These are phyloP conservation scores for Heteromeles arbutifolia DNA, from an alignment of 306 rosid species.

Conservation along the genomic window DNA sequence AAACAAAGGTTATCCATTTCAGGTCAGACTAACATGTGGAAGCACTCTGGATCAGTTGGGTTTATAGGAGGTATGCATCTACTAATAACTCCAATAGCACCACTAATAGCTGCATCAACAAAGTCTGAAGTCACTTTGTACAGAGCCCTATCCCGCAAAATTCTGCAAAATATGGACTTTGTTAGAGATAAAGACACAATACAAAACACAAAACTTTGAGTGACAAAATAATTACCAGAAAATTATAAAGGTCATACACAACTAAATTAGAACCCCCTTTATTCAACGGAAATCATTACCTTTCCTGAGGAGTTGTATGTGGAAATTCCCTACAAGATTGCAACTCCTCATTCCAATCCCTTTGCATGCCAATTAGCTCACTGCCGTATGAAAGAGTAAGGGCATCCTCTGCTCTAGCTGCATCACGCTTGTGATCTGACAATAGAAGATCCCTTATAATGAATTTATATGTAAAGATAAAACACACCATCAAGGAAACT, in stretches of 20 bases:
- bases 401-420: conserved; percentile 92
- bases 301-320: conserved; percentile 82
- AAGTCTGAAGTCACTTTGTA: conserved; percentile 98
- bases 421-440: conserved; percentile 85
- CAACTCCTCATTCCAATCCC: conserved; percentile 99
- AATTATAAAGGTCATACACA: conserved; percentile 1
- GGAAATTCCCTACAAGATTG: conserved; percentile 99
- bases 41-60: conserved; percentile 99
- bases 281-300: conserved; percentile 36
- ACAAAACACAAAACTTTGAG: conserved; percentile 8
- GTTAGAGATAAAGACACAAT: neutral
- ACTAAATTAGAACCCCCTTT: conserved; percentile 6
- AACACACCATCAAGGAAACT: conserved; percentile 6
- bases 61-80: conserved; percentile 97
- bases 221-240: conserved; percentile 12
- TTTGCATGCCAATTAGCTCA: conserved; percentile 97
- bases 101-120: conserved; percentile 90
- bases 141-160: conserved; percentile 96
- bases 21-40: conserved; percentile 85
- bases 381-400: conserved; percentile 86
- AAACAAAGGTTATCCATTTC: neutral
- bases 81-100: conserved; percentile 90
- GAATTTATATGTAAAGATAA: conserved; percentile 1
- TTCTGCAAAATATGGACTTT: conserved; percentile 38
- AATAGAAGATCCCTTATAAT: conserved; percentile 6